Base-by-base conservation (phyloP, 2,329 filamentous ascomycete genomes). In the Zymoseptoria crescenta region DNA sequence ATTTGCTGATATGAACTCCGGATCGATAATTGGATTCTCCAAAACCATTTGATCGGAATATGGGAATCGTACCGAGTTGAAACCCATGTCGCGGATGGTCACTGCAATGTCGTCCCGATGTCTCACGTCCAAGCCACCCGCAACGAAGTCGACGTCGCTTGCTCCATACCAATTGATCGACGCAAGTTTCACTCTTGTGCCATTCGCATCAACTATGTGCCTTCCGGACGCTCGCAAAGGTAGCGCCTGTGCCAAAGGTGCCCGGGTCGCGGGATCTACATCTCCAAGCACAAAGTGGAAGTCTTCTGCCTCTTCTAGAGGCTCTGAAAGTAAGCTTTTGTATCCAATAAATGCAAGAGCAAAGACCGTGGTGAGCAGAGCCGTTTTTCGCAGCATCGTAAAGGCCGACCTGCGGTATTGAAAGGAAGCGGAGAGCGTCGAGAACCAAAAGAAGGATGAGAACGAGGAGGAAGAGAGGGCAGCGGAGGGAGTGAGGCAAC, bases 91-190 rank as follows among this genome's bases (percentile, higher is more conserved):
- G 56, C 80, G 79, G 69, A 88, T 86, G 16, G 81, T 82, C 61
- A 74, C 68, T 1, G 85, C 83, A 63, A 88, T 87, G 20, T 78
- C 76, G 58, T 75, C 76, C 45, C 86, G 83, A 72, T 88, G 84
- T 67, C 80, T 79, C 21, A 85, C 74, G 63, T 88, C 84, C 48
- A 88, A 76, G 0, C 85, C 86, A 41, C 84, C 83, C 0, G 83
- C 79, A 9, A 88, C 79, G 66, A 85, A 87, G 57, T 83, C 76
- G 74, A 86, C 81, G 67, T 88, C 86, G 68, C 83, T 87, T 2
- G 81, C 85, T 35, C 86, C 86, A 69, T 88, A 88, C 86, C 86
- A 88, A 73, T 88, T 88, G 68, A 87, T 77, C 20, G 82, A 85
- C 19, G 82, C 74, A 7, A 89, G 76, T 74, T 85, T 86, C 72